These are phyloP conservation scores for Calonectria pteridis DNA, from an alignment of 2,329 filamentous ascomycete species.

Conservation along the genomic window DNA sequence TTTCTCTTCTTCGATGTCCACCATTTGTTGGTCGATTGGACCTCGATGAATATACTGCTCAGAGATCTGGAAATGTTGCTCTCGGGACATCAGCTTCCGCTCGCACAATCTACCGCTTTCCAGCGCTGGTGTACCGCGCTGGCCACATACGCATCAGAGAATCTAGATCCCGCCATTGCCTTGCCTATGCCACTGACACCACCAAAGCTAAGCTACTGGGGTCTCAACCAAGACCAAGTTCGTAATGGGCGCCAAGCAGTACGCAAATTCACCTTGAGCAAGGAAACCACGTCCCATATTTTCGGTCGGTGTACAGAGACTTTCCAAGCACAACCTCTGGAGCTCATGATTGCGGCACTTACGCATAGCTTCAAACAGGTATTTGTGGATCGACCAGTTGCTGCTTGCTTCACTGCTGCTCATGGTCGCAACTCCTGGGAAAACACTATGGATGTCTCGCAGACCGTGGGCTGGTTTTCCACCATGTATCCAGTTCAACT, in stretches of 20 bases:
- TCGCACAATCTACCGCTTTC: not conserved
- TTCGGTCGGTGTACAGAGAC: not conserved
- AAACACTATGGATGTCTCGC: constrained; percentile 49
- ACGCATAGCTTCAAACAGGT: constrained; percentile 43
- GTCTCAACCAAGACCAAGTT: not conserved
- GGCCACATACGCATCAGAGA: not conserved
- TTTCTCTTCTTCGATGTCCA: constrained; percentile 24
- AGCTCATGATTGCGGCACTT: constrained; percentile 46
- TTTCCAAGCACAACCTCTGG: not conserved
- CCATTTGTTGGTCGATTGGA: constrained; percentile 54
- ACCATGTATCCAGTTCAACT: constrained; percentile 52
- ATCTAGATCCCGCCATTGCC: not conserved
- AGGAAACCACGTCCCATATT: not conserved
- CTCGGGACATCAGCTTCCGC: constrained; percentile 1
- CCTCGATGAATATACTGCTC: constrained; percentile 58
- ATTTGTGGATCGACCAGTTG: constrained; percentile 44
- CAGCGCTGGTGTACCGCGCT: not conserved
- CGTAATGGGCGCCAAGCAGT: not conserved
- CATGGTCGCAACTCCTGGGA: constrained; percentile 57
- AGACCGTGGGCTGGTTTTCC: constrained; percentile 61
- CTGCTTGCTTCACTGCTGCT: constrained; percentile 55
- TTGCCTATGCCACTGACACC: not conserved
- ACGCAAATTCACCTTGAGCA: not conserved
- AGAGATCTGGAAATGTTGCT: constrained; percentile 22
- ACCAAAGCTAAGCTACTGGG: not conserved